Conservation (phyloP, 2,329 filamentous ascomycete species). For the Exophiala alcalophila region DNA sequence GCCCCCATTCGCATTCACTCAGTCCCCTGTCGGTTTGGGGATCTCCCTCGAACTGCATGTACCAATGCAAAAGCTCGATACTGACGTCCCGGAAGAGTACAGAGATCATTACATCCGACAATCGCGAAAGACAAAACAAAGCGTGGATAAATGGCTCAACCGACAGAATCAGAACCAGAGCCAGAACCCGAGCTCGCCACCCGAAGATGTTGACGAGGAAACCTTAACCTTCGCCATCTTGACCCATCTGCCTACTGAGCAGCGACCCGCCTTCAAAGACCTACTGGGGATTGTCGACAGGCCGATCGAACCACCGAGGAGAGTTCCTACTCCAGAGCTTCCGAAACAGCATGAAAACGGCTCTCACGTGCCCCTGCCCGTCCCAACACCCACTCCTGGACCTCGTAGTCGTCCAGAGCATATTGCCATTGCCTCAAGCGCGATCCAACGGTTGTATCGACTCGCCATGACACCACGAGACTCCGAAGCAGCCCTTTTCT, state of each 20-base stretch:
- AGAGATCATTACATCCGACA: conserved; percentile 88
- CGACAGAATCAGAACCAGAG: conserved; percentile 71
- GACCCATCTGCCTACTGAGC: conserved; percentile 73
- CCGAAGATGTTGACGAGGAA: conserved; percentile 89
- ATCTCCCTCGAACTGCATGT: conserved; percentile 52
- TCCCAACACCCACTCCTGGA: conserved; percentile 65
- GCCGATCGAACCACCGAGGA: conserved; percentile 34
- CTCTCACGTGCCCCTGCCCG: conserved; percentile 32
- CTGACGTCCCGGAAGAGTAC: conserved; percentile 91
- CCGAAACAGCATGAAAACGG: conserved; percentile 11
- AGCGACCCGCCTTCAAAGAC: conserved; percentile 78
- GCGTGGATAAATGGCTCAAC: conserved; percentile 85
- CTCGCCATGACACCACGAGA: conserved; percentile 71
- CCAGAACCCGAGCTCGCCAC: conserved; percentile 68
- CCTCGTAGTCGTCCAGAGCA: conserved; percentile 67
- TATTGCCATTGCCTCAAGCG: conserved; percentile 69
- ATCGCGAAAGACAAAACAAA: conserved; percentile 86
- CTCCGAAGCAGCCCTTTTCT: conserved; percentile 79
- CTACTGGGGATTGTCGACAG: conserved; percentile 62
- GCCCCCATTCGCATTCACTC: conserved; percentile 78
- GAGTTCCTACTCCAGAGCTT: conserved; percentile 29
- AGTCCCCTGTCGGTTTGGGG: conserved; percentile 56
- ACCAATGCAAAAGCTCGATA: conserved; percentile 77
- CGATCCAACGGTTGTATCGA: conserved; percentile 82
- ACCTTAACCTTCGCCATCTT: conserved; percentile 91